A percentile compares a stretch with the other conserved stretches of the same genome.
Conservation (phyloP, 768 basidiomycete genomes). For the Psilocybe subaeruginosa region DNA sequence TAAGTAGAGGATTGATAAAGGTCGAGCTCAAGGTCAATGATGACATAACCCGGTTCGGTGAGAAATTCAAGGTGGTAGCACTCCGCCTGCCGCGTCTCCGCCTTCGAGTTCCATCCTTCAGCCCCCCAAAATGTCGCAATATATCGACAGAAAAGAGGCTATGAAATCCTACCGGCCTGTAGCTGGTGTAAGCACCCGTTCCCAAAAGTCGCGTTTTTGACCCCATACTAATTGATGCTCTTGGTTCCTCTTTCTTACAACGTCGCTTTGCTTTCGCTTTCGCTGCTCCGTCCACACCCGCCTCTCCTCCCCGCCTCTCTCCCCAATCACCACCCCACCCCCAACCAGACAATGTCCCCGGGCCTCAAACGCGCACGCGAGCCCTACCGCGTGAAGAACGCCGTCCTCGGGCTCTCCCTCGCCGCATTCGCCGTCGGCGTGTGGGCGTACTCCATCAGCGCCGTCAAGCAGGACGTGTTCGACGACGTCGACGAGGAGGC, state of each 20-base stretch:
- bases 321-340: neutral
- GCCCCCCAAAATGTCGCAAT: slow-evolving; percentile 31
- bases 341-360: slow-evolving; percentile 74
- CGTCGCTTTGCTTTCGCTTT: neutral
- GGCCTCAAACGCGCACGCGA: slow-evolving; percentile 87
- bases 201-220: neutral
- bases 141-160: slow-evolving; percentile 47
- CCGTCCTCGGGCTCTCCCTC: slow-evolving; percentile 73
- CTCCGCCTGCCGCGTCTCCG: too few relatives aligned
- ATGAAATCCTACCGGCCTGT: slow-evolving; percentile 54
- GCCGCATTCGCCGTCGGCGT: slow-evolving; percentile 78
- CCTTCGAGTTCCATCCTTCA: too few relatives aligned
- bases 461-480: slow-evolving; percentile 93
- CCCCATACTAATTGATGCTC: neutral
- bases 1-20: neutral
- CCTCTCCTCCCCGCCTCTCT: neutral
- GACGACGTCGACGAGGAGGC: slow-evolving; percentile 86
- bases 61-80: neutral
- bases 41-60: neutral
- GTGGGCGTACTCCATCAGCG: slow-evolving; percentile 92
- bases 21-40: neutral
- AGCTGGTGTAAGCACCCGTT: slow-evolving; percentile 42
- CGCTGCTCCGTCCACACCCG: neutral
- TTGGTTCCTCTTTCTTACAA: neutral
- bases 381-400: slow-evolving; percentile 81